Evolutionary conservation across 768 basidiomycete species (phyloP).

Genomic region (Pulveroboletus sp.): DNA sequence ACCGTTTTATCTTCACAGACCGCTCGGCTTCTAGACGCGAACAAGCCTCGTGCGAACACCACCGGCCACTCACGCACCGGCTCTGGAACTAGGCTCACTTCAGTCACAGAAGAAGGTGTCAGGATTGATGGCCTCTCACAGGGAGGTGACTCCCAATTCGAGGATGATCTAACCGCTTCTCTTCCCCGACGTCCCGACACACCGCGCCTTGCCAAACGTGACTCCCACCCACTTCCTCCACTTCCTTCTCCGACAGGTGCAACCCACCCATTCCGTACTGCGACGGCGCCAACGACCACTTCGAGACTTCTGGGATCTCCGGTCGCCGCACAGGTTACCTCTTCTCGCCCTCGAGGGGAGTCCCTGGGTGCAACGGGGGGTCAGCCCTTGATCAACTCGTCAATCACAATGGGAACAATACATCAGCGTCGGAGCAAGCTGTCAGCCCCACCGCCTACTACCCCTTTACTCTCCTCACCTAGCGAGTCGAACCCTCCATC

Average conservation of each 20-base stretch:
- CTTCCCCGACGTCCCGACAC: conserved; percentile 38
- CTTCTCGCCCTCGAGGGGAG: conserved; percentile 52
- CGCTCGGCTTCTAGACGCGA: conserved; percentile 33
- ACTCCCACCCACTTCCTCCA: conserved; percentile 66
- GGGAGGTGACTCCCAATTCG: conserved; percentile 24
- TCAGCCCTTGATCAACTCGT: conserved; percentile 52
- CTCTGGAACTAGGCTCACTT: conserved; percentile 53
- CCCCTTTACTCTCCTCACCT: conserved; percentile 25
- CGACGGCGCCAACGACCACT: conserved; percentile 12
- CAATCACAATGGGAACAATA: conserved; percentile 62
- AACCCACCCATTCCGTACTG: conserved; percentile 28
- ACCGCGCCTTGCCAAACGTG: conserved; percentile 41
- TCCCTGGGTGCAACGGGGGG: conserved; percentile 39
- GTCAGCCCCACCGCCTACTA: conserved; percentile 51
- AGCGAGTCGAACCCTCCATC: conserved; percentile 37
- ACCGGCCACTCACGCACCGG: conserved; percentile 51
- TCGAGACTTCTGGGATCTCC: conserved; percentile 48
- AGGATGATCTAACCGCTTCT: conserved; percentile 30
- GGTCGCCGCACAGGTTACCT: conserved; percentile 36
- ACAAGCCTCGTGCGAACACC: conserved; percentile 47
- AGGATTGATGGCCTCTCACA: conserved; percentile 35
- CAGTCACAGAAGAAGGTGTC: conserved; percentile 58
- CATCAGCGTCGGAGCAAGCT: conserved; percentile 62
- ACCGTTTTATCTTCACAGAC: conserved; percentile 32
- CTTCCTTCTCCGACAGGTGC: conserved; percentile 48